Evolutionary conservation across 257 asterid species (phyloP).

Genomic region (Ocimum tenuiflorum): DNA sequence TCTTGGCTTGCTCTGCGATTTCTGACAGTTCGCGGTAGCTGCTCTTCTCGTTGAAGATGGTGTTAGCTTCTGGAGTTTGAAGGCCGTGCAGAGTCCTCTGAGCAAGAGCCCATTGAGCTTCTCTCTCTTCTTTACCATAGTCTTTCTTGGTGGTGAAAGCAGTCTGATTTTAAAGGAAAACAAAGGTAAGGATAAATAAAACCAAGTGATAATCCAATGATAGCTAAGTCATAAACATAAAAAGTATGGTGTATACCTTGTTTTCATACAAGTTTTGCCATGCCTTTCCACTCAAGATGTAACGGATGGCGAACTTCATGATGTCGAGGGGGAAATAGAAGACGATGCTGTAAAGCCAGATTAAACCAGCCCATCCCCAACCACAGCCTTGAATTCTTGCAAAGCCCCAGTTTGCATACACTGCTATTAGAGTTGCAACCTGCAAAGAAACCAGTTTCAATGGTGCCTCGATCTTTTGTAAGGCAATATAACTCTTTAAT

Average conservation of each 20-base stretch:
- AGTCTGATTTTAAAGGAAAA: constrained; percentile 32
- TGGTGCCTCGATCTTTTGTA: no score
- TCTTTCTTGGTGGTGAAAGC: constrained; percentile 92
- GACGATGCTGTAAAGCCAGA: constrained; percentile 73
- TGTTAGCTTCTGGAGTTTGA: constrained; percentile 55
- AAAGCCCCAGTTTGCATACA: constrained; percentile 80
- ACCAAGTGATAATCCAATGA: no score
- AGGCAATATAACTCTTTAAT: background rate
- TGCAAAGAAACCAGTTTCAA: constrained; percentile 16
- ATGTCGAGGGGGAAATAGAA: constrained; percentile 75
- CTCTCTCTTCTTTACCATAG: constrained; percentile 87
- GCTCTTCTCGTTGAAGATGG: constrained; percentile 68
- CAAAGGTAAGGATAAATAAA: background rate
- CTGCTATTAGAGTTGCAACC: constrained; percentile 93
- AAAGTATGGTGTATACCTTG: constrained; percentile 23
- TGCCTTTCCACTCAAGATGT: constrained; percentile 86
- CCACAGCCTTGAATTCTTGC: constrained; percentile 94
- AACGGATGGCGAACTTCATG: constrained; percentile 72
- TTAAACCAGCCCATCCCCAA: constrained; percentile 99
- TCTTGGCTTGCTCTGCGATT: constrained; percentile 95
- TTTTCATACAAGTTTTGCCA: constrained; percentile 70
- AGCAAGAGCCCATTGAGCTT: constrained; percentile 99
- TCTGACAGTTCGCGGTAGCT: constrained; percentile 88
- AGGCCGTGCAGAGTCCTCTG: constrained; percentile 95
- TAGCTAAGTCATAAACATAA: background rate